Percentiles rank a stretch among this genome's conserved stretches.
Conservation (phyloP, 768 basidiomycete species). For the Lactarius quietus region DNA sequence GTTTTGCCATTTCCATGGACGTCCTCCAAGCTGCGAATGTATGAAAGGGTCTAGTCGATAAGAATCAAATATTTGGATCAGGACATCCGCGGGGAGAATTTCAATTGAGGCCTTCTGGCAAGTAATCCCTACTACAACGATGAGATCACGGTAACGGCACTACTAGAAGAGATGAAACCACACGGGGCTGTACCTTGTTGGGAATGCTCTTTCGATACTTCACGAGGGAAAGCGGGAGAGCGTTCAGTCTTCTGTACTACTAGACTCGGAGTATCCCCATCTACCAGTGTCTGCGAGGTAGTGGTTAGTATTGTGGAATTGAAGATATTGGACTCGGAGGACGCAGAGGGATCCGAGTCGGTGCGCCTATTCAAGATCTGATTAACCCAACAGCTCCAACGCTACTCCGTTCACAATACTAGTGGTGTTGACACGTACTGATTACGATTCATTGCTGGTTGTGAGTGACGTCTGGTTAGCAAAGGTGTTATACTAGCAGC, state of each 20-base stretch:
- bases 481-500: no score
- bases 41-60: background rate
- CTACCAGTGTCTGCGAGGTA: background rate
- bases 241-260: background rate
- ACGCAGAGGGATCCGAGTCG: no score
- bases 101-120: background rate
- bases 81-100: background rate
- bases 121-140: background rate
- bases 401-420: no score
- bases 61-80: background rate
- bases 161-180: background rate
- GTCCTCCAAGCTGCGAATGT: background rate
- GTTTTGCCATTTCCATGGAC: conserved; percentile 12
- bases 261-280: background rate
- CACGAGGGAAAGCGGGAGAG: background rate
- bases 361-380: no score
- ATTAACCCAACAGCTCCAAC: no score
- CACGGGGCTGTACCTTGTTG: background rate
- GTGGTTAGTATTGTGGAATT: background rate
- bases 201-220: no score
- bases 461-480: no score
- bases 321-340: background rate
- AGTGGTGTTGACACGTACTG: no score
- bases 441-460: no score
- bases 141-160: no score